A percentile compares a stretch with the other conserved stretches of the same genome.
phyloP scores from a whole-genome alignment of 179 eudicot species.

The Actinidia polygama region DNA sequence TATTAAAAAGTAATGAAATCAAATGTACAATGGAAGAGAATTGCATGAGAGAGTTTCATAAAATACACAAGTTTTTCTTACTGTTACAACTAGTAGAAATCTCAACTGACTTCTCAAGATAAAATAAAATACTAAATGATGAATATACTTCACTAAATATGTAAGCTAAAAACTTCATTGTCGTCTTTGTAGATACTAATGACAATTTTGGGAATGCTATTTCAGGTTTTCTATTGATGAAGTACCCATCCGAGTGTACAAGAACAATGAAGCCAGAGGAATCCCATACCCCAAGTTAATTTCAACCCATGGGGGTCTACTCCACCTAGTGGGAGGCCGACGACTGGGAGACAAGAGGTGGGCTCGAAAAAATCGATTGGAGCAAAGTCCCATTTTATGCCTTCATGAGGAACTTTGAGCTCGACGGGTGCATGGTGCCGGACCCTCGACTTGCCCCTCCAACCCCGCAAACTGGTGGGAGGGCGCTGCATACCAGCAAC shows the following conservation, averaged over 20 bases:
- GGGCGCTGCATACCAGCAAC: conserved; percentile 42
- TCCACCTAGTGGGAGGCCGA: conserved; percentile 83
- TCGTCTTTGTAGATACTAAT: neutral
- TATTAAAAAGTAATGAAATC: no score
- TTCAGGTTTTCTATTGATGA: conserved; percentile 64
- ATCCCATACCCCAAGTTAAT: conserved; percentile 64
- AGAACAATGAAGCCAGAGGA: conserved; percentile 67
- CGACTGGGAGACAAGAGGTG: conserved; percentile 85
- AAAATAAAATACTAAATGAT: no score
- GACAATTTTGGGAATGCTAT: conserved; percentile 5
- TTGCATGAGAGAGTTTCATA: no score
- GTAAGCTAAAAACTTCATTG: no score
- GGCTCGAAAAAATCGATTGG: conserved; percentile 75
- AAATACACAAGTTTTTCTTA: no score
- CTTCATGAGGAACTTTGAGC: conserved; percentile 62
- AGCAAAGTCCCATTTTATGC: conserved; percentile 72
- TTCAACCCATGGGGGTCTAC: conserved; percentile 75
- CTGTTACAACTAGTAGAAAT: no score
- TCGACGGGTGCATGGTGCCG: conserved; percentile 59
- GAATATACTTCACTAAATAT: neutral
- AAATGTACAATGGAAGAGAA: no score
- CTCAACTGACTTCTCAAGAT: no score
- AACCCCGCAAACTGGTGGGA: conserved; percentile 61
- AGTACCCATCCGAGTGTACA: conserved; percentile 71
- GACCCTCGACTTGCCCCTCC: conserved; percentile 41